Percentiles rank a stretch among this genome's conserved stretches.
Conservation (phyloP, 805 yeast genomes). For the Candida stauntonica region DNA sequence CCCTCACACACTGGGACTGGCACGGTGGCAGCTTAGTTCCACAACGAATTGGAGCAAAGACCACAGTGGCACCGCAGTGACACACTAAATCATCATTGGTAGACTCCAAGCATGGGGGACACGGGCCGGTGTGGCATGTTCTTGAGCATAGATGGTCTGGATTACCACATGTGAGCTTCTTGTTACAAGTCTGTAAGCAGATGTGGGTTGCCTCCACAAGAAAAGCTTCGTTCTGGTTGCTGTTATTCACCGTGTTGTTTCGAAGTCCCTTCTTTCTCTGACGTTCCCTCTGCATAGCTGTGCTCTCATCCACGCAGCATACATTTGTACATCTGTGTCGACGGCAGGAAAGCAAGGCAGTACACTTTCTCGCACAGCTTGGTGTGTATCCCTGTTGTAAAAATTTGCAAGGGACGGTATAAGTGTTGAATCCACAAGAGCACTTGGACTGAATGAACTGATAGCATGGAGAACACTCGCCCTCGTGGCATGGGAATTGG, state of each 20-base stretch:
- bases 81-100: slow-evolving; percentile 76
- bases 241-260: slow-evolving; percentile 33
- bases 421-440: slow-evolving; percentile 55
- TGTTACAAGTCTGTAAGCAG: slow-evolving; percentile 64
- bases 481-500: slow-evolving; percentile 67
- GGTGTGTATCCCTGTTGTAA: slow-evolving; percentile 49
- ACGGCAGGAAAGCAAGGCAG: slow-evolving; percentile 71
- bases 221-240: slow-evolving; percentile 45
- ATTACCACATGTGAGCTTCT: slow-evolving; percentile 56
- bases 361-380: slow-evolving; percentile 65
- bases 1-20: slow-evolving; percentile 56
- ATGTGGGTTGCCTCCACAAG: slow-evolving; percentile 69
- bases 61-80: slow-evolving; percentile 73
- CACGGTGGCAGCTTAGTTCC: slow-evolving; percentile 68
- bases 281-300: slow-evolving; percentile 48
- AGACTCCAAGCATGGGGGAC: slow-evolving; percentile 77
- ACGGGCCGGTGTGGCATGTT: slow-evolving; percentile 75
- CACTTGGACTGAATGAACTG: slow-evolving; percentile 51
- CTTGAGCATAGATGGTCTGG: slow-evolving; percentile 56
- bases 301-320: slow-evolving; percentile 68
- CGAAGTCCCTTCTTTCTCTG: slow-evolving; percentile 44
- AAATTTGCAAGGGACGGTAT: slow-evolving; percentile 59
- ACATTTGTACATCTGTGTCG: slow-evolving; percentile 66
- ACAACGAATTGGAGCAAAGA: slow-evolving; percentile 82
- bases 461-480: slow-evolving; percentile 68